These are phyloP conservation scores for Alternaria viburni DNA, from an alignment of 2,329 filamentous ascomycete species.

Conservation along the genomic window DNA sequence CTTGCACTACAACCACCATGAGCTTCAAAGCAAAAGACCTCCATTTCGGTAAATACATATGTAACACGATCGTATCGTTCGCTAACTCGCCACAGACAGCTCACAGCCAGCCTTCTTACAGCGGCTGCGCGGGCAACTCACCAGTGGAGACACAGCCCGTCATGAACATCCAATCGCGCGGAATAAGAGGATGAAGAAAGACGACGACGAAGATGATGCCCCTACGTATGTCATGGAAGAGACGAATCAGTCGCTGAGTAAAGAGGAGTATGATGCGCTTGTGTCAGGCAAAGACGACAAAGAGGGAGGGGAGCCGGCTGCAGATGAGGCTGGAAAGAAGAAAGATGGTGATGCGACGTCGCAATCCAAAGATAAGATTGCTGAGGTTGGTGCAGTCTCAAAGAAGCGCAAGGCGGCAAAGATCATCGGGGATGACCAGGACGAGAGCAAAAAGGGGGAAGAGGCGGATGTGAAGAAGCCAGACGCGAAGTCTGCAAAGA, in stretches of 20 bases:
- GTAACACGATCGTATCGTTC: conserved; percentile 40
- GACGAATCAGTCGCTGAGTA: conserved; percentile 67
- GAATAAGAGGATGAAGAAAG: conserved; percentile 54
- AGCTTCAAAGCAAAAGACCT: conserved; percentile 72
- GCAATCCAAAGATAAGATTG: conserved; percentile 39
- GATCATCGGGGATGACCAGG: conserved; percentile 41
- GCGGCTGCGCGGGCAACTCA: conserved; percentile 59
- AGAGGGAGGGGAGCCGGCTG: conserved; percentile 10
- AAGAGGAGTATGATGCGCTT: conserved; percentile 57
- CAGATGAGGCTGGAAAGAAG: conserved; percentile 7
- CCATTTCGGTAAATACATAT: conserved; percentile 59
- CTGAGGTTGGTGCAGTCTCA: conserved; percentile 37
- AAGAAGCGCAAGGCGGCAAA: conserved; percentile 50
- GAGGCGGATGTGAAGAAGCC: conserved; percentile 13
- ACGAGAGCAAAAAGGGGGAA: conserved; percentile 20
- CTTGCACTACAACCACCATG: conserved; percentile 46
- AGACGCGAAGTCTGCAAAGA: conserved; percentile 32
- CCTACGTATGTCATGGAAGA: conserved; percentile 77
- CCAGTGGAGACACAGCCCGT: conserved; percentile 56
- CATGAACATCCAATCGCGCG: conserved; percentile 54
- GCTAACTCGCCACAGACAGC: conserved; percentile 51
- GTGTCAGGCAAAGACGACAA: conserved; percentile 38
- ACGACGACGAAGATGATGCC: conserved; percentile 78
- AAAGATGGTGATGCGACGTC: conserved; percentile 6
- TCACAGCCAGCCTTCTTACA: conserved; percentile 57